Conservation (phyloP, 768 basidiomycete species). For the Saitozyma sp. region DNA sequence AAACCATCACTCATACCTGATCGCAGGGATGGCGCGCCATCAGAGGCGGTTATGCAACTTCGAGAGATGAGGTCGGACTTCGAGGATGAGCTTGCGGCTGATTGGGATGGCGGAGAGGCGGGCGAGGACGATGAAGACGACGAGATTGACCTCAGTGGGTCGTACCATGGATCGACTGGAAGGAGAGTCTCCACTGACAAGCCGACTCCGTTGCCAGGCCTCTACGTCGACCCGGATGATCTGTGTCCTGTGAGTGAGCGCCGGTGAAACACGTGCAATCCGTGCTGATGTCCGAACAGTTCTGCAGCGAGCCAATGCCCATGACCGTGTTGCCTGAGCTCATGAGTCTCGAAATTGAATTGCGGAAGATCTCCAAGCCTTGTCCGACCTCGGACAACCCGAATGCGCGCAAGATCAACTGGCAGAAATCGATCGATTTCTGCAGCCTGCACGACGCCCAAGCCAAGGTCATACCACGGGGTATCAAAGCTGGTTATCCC, state of each 20-base stretch:
- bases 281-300: neutral
- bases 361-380: neutral
- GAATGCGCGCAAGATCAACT: conserved; percentile 15
- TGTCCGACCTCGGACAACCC: conserved; percentile 13
- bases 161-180: neutral
- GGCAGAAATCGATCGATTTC: conserved; percentile 33
- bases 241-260: too few relatives aligned
- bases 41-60: too few relatives aligned
- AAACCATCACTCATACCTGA: too few relatives aligned
- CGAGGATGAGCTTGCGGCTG: too few relatives aligned
- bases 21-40: too few relatives aligned
- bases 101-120: neutral
- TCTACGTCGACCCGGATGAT: too few relatives aligned
- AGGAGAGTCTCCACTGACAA: neutral
- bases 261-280: neutral
- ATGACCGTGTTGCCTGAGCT: neutral
- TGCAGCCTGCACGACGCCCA: conserved; percentile 40
- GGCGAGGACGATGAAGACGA: neutral
- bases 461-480: conserved; percentile 35
- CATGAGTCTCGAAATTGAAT: neutral
- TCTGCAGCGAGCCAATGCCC: conserved; percentile 2
- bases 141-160: neutral
- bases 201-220: too few relatives aligned
- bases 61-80: too few relatives aligned
- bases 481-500: conserved; percentile 39